Percentiles rank a stretch among this genome's conserved stretches.
Evolutionary conservation across 352 stramenopile species (phyloP).

Genomic region (Globisporangium paroecandrum): DNA sequence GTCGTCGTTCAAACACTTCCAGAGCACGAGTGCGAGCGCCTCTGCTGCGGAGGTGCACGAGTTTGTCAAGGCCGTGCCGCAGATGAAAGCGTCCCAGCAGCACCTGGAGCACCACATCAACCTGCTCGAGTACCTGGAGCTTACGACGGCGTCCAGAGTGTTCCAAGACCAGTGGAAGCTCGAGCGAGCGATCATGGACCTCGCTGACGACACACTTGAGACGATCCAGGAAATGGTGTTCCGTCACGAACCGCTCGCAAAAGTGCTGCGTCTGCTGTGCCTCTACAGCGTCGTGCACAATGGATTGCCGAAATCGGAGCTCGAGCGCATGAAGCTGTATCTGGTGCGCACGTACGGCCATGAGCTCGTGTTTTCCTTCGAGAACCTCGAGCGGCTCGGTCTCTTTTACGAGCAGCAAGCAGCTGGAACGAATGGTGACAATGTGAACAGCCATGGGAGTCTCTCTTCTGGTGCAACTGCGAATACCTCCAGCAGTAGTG

Average conservation of each 20-base stretch:
- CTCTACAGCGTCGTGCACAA: constrained; percentile 54
- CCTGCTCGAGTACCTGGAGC: constrained; percentile 48
- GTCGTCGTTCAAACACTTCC: constrained; percentile 49
- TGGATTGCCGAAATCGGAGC: constrained; percentile 29
- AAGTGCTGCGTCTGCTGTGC: constrained; percentile 61
- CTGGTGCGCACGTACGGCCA: constrained; percentile 70
- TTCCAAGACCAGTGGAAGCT: constrained; percentile 69
- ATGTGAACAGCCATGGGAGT: not conserved
- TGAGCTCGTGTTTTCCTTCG: constrained; percentile 68
- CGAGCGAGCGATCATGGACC: constrained; percentile 67
- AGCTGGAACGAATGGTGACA: not conserved
- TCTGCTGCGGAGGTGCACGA: constrained; percentile 62
- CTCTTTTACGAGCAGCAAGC: constrained; percentile 36
- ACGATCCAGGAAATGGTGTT: constrained; percentile 62
- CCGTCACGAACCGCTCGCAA: constrained; percentile 43
- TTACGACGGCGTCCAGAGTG: constrained; percentile 35
- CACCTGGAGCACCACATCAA: constrained; percentile 59
- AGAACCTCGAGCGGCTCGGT: constrained; percentile 48
- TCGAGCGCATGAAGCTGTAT: constrained; percentile 52
- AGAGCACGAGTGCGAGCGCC: constrained; percentile 36
- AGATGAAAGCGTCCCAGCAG: constrained; percentile 56
- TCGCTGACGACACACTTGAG: constrained; percentile 29
- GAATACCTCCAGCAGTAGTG: not conserved
- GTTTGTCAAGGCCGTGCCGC: constrained; percentile 63
- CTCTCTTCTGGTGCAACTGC: not conserved